Evolutionary conservation across 805 yeast genomes (phyloP).

Genomic region (Candida tallmaniae): DNA sequence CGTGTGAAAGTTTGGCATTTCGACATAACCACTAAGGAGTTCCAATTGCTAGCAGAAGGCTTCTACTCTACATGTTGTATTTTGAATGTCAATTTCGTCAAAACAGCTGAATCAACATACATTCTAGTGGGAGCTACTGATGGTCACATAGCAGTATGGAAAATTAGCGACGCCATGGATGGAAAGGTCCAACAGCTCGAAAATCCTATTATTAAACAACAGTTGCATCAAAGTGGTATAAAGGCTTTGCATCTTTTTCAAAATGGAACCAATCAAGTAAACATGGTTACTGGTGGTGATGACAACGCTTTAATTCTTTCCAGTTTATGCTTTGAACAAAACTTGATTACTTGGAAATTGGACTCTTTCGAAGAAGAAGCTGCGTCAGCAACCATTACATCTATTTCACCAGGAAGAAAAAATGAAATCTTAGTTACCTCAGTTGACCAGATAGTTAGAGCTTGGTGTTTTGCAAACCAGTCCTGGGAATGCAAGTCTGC

Average conservation of each 20-base stretch:
- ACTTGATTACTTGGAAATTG: conserved; percentile 19
- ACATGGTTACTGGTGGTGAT: conserved; percentile 81
- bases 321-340: conserved; percentile 11
- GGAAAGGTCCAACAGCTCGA: conserved; percentile 12
- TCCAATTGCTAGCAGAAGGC: conserved; percentile 43
- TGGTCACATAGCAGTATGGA: conserved; percentile 67
- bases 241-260: conserved; percentile 45
- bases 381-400: conserved; percentile 85
- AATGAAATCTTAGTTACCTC: conserved; percentile 52
- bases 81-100: conserved; percentile 52
- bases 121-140: conserved; percentile 73
- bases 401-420: conserved; percentile 37
- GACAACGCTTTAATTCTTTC: conserved; percentile 62
- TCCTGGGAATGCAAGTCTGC: conserved; percentile 28
- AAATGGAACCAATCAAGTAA: conserved; percentile 12
- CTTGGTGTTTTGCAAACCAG: conserved; percentile 49
- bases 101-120: conserved; percentile 20
- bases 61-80: conserved; percentile 74
- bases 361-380: conserved; percentile 47
- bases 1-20: conserved; percentile 62
- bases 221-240: conserved; percentile 82
- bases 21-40: conserved; percentile 28
- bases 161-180: conserved; percentile 21
- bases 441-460: conserved; percentile 74
- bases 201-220: conserved; percentile 36